phyloP scores from a whole-genome alignment of 805 yeast species.

The Wickerhamiella hasegawae region DNA sequence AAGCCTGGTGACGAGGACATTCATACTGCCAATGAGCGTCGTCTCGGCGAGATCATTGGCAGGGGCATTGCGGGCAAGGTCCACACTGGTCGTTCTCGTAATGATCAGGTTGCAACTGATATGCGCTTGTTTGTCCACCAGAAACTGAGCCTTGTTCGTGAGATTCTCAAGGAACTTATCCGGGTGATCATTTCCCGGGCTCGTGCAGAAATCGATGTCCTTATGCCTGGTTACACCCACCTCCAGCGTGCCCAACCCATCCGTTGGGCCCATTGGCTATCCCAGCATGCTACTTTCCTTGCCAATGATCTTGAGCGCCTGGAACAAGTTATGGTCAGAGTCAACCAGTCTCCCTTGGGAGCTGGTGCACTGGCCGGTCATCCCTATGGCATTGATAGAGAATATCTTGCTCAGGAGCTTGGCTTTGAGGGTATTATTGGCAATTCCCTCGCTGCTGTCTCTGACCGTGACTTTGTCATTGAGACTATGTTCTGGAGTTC shows the following conservation, averaged over 20 bases:
- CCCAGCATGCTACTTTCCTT: conserved; percentile 87
- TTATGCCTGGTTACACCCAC: conserved; percentile 99
- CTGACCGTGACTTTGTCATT: conserved; percentile 94
- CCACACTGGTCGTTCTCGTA: conserved; percentile 98
- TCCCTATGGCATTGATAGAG: conserved; percentile 97
- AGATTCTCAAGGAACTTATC: conserved; percentile 45
- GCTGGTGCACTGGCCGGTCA: conserved; percentile 98
- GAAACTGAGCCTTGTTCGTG: conserved; percentile 41
- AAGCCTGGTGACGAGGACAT: conserved; percentile 92
- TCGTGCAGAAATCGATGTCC: conserved; percentile 66
- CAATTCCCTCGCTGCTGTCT: conserved; percentile 89
- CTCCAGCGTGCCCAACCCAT: conserved; percentile 99
- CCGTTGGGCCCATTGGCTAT: conserved; percentile 97
- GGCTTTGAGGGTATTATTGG: conserved; percentile 83
- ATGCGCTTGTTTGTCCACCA: conserved; percentile 89
- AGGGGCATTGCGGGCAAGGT: conserved; percentile 90
- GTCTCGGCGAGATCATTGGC: conserved; percentile 93
- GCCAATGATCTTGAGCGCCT: conserved; percentile 80
- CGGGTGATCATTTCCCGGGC: conserved; percentile 59
- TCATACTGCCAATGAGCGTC: conserved; percentile 96
- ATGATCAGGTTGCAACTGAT: conserved; percentile 98
- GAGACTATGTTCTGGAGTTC: conserved; percentile 94
- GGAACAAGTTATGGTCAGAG: conserved; percentile 61
- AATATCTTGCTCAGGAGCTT: conserved; percentile 61
- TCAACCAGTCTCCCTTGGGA: conserved; percentile 84